Base-by-base conservation (phyloP, 1,284 basidiomycete genomes). In the Trametes sp. region DNA sequence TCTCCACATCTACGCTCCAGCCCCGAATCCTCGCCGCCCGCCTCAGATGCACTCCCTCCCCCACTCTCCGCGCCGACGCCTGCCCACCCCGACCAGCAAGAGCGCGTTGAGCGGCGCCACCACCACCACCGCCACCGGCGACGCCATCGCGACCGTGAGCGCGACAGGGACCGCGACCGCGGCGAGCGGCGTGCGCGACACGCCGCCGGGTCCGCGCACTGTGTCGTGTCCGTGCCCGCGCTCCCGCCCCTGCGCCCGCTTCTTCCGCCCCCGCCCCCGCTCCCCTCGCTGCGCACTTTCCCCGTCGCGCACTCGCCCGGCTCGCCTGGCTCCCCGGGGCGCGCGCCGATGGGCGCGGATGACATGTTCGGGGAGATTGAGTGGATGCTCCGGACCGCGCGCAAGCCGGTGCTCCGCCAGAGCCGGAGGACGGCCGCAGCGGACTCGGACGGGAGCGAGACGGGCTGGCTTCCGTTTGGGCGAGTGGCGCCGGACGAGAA, bases 301-400 rank as follows among this genome's bases (percentile, higher is more conserved):
- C 60, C 45, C 23, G 38, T 55, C 13, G 19, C 31, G 54, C 31
- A 11, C 38, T 41, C 38, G 9, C 38, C 38, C 14, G 14, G 38
- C 38, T 19, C 38, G 16, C 4, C n/a, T n/a, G n/a, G n/a, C n/a
- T n/a, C 16, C 35, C 10, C 35, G 35, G 35, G 11, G 5, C 35
- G 11, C 11, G 16, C 2, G 11, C 35, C 35, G 11, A 3, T 13
- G 14, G 38, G 7, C 10, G 38, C 2, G 38, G 56, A 54, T 44
- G 16, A 23, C 56, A 61, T 63, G 24, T 28, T 66, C 24, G 52
- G 61, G 11, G 65, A 66, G 44, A 66, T 66, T 28, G 23, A n/a
- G 61, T 53, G 57, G 49, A 61, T 63, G 65, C 41, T 63, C 35
- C 1, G 8, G 45, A 31, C 11, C 19, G 51, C 65, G 42, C 55